phyloP scores from a whole-genome alignment of 768 basidiomycete genomes.

The Pulveroboletus sp. region DNA sequence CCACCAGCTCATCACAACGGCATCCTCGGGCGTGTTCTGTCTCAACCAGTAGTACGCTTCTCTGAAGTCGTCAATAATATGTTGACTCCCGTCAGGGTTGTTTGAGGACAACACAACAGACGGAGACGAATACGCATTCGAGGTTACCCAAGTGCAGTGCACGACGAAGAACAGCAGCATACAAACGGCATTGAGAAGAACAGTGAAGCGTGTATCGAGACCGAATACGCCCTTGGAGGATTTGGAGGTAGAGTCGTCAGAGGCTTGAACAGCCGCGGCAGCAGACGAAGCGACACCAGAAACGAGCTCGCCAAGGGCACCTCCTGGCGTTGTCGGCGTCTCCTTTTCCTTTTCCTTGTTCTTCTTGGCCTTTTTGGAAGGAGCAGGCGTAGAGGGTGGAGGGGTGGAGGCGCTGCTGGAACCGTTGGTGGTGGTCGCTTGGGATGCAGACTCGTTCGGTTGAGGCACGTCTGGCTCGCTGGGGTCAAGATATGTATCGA shows the following conservation, averaged over 20 bases:
- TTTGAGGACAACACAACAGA: conserved; percentile 90
- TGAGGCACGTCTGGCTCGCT: conserved; percentile 50
- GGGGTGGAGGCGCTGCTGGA: conserved; percentile 24
- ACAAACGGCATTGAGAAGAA: conserved; percentile 70
- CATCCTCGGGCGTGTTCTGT: conserved; percentile 88
- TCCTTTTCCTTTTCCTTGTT: conserved; percentile 48
- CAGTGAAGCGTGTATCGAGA: conserved; percentile 74
- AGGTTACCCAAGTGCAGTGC: conserved; percentile 97
- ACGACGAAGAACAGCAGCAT: conserved; percentile 89
- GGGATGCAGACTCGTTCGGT: conserved; percentile 7
- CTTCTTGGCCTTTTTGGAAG: conserved; percentile 50
- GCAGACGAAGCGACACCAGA: conserved; percentile 36
- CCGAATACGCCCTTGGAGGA: conserved; percentile 70
- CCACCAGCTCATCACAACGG: conserved; percentile 99
- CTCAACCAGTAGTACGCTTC: conserved; percentile 99
- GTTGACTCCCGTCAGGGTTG: conserved; percentile 79
- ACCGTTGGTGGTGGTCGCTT: neutral
- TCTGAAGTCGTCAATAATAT: conserved; percentile 98
- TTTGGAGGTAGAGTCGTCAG: conserved; percentile 9
- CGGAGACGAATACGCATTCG: conserved; percentile 93
- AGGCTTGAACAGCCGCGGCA: conserved; percentile 21
- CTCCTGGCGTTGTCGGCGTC: conserved; percentile 35
- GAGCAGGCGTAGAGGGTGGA: conserved; percentile 29
- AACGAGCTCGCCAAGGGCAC: conserved; percentile 40
- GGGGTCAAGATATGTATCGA: conserved; percentile 91